Conservation (phyloP, 2,329 filamentous ascomycete genomes). For the Curvularia lunata region DNA sequence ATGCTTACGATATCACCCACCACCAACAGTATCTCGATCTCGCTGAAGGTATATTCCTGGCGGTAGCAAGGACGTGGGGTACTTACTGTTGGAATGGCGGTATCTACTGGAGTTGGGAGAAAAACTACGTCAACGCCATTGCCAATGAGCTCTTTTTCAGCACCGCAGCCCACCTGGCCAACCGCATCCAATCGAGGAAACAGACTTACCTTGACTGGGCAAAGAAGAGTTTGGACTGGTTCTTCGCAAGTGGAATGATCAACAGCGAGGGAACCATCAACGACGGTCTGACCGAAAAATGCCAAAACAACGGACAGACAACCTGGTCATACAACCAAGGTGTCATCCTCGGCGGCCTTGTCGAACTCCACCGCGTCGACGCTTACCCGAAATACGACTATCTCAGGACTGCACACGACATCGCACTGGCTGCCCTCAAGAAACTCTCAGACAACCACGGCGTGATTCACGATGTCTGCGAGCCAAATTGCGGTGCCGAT, state of each 20-base stretch:
- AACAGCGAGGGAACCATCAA: conserved; percentile 59
- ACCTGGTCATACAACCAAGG: conserved; percentile 67
- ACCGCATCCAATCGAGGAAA: conserved; percentile 48
- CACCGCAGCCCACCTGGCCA: conserved; percentile 62
- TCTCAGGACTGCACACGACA: conserved; percentile 45
- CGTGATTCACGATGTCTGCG: conserved; percentile 52
- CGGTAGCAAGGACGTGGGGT: conserved; percentile 49
- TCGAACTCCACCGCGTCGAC: conserved; percentile 58
- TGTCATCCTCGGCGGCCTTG: conserved; percentile 64
- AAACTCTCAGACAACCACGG: conserved; percentile 47
- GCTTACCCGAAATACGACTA: conserved; percentile 36
- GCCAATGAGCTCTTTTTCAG: conserved; percentile 64
- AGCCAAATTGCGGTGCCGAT: conserved; percentile 48
- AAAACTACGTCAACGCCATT: conserved; percentile 60
- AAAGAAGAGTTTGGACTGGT: conserved; percentile 59
- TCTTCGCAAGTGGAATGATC: conserved; percentile 56
- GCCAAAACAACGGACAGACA: conserved; percentile 58
- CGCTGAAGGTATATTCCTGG: conserved; percentile 58
- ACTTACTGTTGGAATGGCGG: conserved; percentile 55
- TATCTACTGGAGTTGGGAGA: conserved; percentile 57
- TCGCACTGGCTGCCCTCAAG: conserved; percentile 49
- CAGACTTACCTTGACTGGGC: conserved; percentile 56
- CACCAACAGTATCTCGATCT: conserved; percentile 54
- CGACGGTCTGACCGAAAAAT: conserved; percentile 59
- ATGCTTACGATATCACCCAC: conserved; percentile 60